Evolutionary conservation across 768 basidiomycete genomes (phyloP).

Genomic region (Amanita muscaria): DNA sequence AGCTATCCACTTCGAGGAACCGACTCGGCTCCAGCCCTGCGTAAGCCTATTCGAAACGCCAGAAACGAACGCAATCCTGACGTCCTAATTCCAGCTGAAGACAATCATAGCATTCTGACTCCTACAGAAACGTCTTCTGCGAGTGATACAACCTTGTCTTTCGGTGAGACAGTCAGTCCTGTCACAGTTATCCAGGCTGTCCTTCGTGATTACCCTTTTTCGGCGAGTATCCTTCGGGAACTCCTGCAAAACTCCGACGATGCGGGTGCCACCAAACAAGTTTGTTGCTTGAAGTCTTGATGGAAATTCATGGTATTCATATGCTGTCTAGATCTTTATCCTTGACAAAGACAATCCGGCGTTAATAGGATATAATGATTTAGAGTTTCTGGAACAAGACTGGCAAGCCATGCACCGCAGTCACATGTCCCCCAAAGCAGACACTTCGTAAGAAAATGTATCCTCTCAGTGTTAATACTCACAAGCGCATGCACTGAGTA

Average conservation of each 20-base stretch:
- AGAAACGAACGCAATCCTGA: too few species aligned
- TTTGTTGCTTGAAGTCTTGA: conserved; percentile 10
- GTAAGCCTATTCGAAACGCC: too few species aligned
- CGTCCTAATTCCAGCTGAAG: too few species aligned
- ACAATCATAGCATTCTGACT: too few species aligned
- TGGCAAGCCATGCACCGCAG: conserved; percentile 36
- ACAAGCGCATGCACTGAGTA: too few species aligned
- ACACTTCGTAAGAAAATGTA: conserved; percentile 30
- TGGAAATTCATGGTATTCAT: not conserved
- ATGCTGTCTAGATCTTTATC: conserved; percentile 28
- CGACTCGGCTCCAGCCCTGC: too few species aligned
- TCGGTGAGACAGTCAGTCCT: conserved; percentile 16
- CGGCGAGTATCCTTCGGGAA: conserved; percentile 36
- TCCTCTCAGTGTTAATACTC: not conserved
- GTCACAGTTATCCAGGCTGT: conserved; percentile 23
- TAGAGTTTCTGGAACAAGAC: conserved; percentile 30
- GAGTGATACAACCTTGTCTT: conserved; percentile 2
- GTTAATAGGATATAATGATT: conserved; percentile 38
- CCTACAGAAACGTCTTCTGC: too few species aligned
- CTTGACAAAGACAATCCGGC: conserved; percentile 38
- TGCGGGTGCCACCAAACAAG: conserved; percentile 36
- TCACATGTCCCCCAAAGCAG: conserved; percentile 37
- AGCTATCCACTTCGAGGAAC: too few species aligned
- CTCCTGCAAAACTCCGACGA: conserved; percentile 43
- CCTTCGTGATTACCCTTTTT: conserved; percentile 35